Conservation (phyloP, 805 yeast species). For the Jamesozyma jinghongensis region DNA sequence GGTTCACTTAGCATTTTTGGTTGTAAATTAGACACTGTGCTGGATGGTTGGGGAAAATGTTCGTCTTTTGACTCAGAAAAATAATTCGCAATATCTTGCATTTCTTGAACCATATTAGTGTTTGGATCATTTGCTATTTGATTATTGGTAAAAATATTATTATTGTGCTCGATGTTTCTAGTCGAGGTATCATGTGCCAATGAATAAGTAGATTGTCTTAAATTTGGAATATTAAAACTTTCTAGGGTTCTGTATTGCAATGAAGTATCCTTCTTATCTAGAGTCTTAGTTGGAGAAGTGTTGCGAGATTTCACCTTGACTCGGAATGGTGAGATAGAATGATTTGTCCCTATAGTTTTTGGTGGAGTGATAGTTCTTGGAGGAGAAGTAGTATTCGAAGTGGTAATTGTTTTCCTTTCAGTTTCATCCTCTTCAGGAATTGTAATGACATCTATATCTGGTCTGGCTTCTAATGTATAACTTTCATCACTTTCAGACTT, state of each 20-base stretch:
- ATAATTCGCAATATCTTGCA: neutral
- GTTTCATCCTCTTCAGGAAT: neutral
- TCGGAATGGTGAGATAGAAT: neutral
- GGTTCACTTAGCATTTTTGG: slow-evolving; percentile 6
- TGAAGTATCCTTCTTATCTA: too few relatives aligned
- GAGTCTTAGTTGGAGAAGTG: too few relatives aligned
- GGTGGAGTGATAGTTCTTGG: neutral
- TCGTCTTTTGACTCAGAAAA: neutral
- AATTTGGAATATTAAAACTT: too few relatives aligned
- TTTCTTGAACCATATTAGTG: slow-evolving; percentile 2
- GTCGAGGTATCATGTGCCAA: too few relatives aligned
- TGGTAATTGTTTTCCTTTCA: neutral
- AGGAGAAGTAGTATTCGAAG: neutral
- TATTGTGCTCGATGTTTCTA: too few relatives aligned
- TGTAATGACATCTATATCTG: neutral
- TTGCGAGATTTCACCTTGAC: too few relatives aligned
- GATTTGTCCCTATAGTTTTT: neutral
- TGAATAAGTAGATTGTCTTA: too few relatives aligned
- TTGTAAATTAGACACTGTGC: too few relatives aligned
- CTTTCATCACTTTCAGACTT: neutral
- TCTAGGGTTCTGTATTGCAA: too few relatives aligned
- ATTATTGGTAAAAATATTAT: too few relatives aligned
- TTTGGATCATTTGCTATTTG: too few relatives aligned
- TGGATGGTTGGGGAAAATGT: too few relatives aligned
- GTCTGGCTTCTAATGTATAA: neutral